Evolutionary conservation across 345 rosid species (phyloP).

Genomic region (Linum usitatissimum): DNA sequence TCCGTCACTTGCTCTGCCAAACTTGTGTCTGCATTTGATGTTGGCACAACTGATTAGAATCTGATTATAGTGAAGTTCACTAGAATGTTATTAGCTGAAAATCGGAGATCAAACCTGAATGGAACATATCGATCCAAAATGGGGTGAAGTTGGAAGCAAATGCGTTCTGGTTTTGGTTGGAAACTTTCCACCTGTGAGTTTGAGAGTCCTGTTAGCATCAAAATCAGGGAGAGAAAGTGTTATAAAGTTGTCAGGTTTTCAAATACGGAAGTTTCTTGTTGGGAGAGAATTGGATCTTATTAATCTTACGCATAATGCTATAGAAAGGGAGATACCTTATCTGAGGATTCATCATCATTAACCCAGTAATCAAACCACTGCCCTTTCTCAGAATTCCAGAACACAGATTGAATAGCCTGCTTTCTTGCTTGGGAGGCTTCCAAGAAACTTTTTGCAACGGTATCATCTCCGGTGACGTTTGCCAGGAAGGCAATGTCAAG

Average conservation of each 20-base stretch:
- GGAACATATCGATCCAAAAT: conserved; percentile 60
- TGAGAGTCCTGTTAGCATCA: conserved; percentile 35
- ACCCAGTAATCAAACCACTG: conserved; percentile 95
- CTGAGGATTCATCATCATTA: neutral
- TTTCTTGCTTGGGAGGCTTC: conserved; percentile 51
- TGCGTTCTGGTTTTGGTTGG: conserved; percentile 48
- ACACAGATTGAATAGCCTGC: conserved; percentile 43
- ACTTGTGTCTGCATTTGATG: conserved; percentile 31
- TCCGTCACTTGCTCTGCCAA: conserved; percentile 42
- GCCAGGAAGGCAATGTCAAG: conserved; percentile 67
- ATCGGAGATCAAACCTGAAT: conserved; percentile 38
- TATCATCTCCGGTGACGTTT: conserved; percentile 39
- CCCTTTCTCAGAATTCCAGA: conserved; percentile 64
- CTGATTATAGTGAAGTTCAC: neutral
- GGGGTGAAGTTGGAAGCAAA: conserved; percentile 83
- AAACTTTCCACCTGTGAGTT: conserved; percentile 32
- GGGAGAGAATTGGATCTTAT: neutral
- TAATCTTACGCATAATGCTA: neutral
- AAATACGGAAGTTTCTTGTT: neutral
- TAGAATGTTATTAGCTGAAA: neutral
- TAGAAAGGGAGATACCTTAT: neutral
- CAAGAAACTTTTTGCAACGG: conserved; percentile 30
- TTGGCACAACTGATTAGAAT: conserved; percentile 3
- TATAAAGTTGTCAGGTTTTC: neutral
- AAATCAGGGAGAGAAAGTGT: neutral